Percentiles rank a stretch among this genome's conserved stretches.
Evolutionary conservation across 78 protist species (phyloP).

Genomic region (Guillardia theta): DNA sequence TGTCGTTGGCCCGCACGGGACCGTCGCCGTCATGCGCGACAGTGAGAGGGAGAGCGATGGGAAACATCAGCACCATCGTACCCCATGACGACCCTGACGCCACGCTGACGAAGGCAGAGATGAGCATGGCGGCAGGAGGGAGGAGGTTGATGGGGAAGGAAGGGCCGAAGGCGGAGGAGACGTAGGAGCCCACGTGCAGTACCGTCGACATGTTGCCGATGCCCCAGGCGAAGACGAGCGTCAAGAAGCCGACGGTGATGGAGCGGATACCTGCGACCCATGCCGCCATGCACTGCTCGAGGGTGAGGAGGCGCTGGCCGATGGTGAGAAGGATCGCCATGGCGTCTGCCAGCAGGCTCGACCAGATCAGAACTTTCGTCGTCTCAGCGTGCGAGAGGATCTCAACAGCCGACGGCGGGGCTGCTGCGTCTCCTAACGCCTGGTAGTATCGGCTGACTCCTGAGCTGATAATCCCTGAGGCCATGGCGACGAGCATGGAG

Average conservation of each 20-base stretch:
- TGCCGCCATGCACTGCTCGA: conserved; percentile 16
- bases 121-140: neutral
- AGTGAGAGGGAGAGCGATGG: conserved; percentile 39
- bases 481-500: neutral
- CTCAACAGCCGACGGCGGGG: neutral
- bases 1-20: neutral
- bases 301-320: neutral
- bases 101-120: neutral
- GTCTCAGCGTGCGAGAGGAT: neutral
- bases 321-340: neutral
- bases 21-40: no score
- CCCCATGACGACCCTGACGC: conserved; percentile 45
- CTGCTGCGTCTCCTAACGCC: neutral
- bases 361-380: neutral
- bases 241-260: neutral
- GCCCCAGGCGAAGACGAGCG: neutral
- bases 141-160: neutral
- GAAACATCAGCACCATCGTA: conserved; percentile 52
- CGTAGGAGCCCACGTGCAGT: neutral
- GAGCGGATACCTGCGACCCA: neutral
- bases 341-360: neutral
- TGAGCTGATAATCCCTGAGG: neutral
- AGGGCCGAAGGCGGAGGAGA: neutral
- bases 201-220: neutral
- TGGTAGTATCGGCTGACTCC: neutral